Evolutionary conservation across 2,329 filamentous ascomycete species (phyloP), one percentile per base, ranked within the genome.

Genomic region (Diplocarpon mali): DNA sequence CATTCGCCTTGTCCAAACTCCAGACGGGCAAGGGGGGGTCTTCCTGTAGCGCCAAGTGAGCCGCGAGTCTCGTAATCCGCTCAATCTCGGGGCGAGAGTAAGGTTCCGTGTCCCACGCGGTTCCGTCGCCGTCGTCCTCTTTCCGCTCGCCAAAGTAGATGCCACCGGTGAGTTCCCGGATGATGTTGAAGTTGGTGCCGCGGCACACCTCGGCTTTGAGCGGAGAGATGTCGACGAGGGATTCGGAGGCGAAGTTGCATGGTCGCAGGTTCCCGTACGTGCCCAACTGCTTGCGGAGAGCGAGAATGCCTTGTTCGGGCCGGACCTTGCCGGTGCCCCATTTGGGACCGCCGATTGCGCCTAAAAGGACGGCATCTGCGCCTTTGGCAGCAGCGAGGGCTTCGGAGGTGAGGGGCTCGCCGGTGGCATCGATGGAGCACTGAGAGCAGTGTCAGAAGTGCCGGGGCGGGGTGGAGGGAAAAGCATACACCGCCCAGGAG

Each of bases 1-100:
- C 90, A 62, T 96, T 96, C 45, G 90, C 92, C 78, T 96, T 96
- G 68, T 96, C 92, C 60, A 95, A 69, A 61, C 78, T 86, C 81
- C 79, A 86, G 38, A 95, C 86, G 44, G 82, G 83, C 31, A 81
- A 72, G 1, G 85, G 85, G 1, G 85, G 85, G 63, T 83, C 72
- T 55, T 82, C 76, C 40, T 82, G 80, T 42, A 89, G 72, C 2
- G 90, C 90, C 20, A 96, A 72, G 67, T 83, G 78, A 5, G 79
- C 90, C 2, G 83, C 89, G 35, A 95, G 73, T 32, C 89, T 75
- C 9, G 83, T 85, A 55, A 96, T 80, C 41, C 90, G 81, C 75
- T 94, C 86, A 52, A 96, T 83, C 72, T 96, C 92, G 42, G 73
- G 64, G 34, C 84, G 76, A 38, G 80, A 83, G 72, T 95, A 96